A percentile compares a stretch with the other conserved stretches of the same genome.
Evolutionary conservation across 176 grass and related monocot species (phyloP).

Genomic region (Aegilops tauschii): DNA sequence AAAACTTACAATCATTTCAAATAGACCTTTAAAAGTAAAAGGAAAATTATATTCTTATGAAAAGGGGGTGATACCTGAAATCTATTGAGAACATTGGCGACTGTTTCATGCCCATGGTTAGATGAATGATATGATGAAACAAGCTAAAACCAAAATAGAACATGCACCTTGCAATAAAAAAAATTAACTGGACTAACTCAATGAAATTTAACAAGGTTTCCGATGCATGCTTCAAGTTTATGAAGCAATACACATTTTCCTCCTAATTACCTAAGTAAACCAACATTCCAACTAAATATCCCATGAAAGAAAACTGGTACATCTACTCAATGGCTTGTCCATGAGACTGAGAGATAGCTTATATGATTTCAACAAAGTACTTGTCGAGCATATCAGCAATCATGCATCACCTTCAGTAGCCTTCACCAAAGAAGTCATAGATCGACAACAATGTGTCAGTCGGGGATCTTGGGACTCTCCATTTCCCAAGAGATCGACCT

Average conservation of each 20-base stretch:
- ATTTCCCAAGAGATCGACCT: background rate
- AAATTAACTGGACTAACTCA: background rate
- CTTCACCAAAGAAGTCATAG: conserved; percentile 45
- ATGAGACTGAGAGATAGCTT: background rate
- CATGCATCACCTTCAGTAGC: background rate
- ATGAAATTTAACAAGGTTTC: background rate
- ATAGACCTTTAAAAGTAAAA: too few relatives aligned
- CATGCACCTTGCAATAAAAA: background rate
- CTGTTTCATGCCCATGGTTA: too few relatives aligned
- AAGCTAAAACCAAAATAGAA: background rate
- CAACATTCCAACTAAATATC: background rate
- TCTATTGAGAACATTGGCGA: too few relatives aligned
- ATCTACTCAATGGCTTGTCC: background rate
- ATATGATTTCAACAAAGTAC: background rate
- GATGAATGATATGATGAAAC: background rate
- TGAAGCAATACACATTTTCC: conserved; percentile 3
- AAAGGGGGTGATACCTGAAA: too few relatives aligned
- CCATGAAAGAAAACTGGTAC: background rate
- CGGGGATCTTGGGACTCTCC: background rate
- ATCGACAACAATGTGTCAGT: background rate
- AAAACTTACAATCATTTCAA: too few relatives aligned
- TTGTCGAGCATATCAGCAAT: background rate
- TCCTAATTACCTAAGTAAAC: background rate
- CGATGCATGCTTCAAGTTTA: background rate
- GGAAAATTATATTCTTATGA: too few relatives aligned